A percentile compares a stretch with the other conserved stretches of the same genome.
Conservation (phyloP, 148 eudicot species). For the Dianthus caryophyllus region DNA sequence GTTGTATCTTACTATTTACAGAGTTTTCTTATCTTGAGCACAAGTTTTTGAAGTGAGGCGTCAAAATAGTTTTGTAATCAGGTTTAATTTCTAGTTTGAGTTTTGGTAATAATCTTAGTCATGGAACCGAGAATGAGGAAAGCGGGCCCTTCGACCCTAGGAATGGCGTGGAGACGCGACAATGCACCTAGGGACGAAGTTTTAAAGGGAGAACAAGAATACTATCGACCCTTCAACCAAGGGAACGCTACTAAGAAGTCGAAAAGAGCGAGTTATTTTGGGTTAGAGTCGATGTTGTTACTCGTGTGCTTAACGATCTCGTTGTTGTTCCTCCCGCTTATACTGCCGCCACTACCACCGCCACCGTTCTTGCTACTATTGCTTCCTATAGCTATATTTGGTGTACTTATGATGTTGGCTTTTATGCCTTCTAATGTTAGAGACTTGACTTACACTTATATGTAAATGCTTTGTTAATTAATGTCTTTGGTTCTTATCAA, state of each 20-base stretch:
- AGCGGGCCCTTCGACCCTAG: neutral
- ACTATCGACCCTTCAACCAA: conserved; percentile 9
- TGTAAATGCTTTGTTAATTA: conserved; percentile 21
- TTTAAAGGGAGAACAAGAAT: conserved; percentile 5
- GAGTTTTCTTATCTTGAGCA: too few species aligned
- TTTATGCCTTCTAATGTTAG: conserved; percentile 60
- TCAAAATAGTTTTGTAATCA: neutral
- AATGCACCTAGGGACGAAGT: conserved; percentile 1
- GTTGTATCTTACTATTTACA: too few species aligned
- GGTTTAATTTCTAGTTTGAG: neutral
- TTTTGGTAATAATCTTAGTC: conserved; percentile 4
- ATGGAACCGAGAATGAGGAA: conserved; percentile 26
- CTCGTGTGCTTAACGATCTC: conserved; percentile 60
- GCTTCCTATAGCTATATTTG: conserved; percentile 67
- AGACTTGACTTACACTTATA: conserved; percentile 36
- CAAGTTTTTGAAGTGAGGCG: neutral
- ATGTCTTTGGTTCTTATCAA: neutral
- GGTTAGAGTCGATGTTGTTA: conserved; percentile 55
- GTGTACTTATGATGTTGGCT: conserved; percentile 60
- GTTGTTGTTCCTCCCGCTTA: conserved; percentile 60
- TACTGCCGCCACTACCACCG: conserved; percentile 85
- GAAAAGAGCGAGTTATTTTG: conserved; percentile 39
- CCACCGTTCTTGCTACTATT: conserved; percentile 80
- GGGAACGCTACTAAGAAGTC: conserved; percentile 18
- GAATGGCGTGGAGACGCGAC: neutral